Evolutionary conservation across 495 filamentous ascomycete species (phyloP), one percentile per base, ranked within the genome.

Genomic region (Parmelia sp.): DNA sequence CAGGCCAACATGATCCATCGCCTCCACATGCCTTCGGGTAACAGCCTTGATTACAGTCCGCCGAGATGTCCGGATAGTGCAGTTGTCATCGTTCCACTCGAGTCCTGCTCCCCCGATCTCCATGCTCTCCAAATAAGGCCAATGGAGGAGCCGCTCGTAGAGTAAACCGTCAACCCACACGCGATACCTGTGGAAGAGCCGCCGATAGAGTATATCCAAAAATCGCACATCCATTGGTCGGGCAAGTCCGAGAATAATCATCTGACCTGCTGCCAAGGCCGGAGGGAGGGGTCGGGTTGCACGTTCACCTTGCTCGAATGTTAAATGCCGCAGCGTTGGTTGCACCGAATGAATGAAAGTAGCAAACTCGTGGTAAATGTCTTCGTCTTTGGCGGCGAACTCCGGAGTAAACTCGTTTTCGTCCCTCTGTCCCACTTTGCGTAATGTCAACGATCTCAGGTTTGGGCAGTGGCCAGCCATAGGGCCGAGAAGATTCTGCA

Each of bases 1-100:
- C 17, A 53, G 25, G 49, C 49, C 49, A 19, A 53, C 19, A 31
- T 53, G 49, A 53, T 53, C 49, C 49, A 53, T 53, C 49, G 7
- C 8, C 49, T 17, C 5, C 27, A 17, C 27, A 17, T 29, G 3
- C 5, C 5, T 14, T 23, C 25, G 49, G 25, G 8, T 31, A 2
- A 31, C 25, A 8, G 49, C 25, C 49, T 10, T 53, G 19, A 53
- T 5, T 4, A 11, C 23, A 25, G 10, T 23, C 23, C 45, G 4
- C 12, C 23, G 8, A 7, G 8, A 23, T n/a, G 6, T 27, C n/a
- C 10, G 10, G 9, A 49, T 25, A 9, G 45, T 49, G n/a, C 0
- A 9, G 45, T 14, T 1, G 45, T 12, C 23, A 21, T 23, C 23
- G 25, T 21, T 25, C n/a, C n/a, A 49, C 12, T 2, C 4, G 1